Conservation (phyloP, 2,329 filamentous ascomycete species). For the Fusarium sambucinum region DNA sequence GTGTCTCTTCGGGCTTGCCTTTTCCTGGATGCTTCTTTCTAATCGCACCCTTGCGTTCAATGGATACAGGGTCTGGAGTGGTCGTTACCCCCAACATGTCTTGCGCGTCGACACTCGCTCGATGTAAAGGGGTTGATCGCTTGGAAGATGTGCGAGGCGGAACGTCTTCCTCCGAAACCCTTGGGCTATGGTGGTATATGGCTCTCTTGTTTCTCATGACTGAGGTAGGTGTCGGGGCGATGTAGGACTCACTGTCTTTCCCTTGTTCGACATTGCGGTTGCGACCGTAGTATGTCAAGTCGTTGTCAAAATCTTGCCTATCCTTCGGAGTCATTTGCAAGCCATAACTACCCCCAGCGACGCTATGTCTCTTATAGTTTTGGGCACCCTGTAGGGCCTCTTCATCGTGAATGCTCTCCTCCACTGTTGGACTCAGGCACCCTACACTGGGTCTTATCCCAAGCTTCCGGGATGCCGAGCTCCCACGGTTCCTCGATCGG, state of each 20-base stretch:
- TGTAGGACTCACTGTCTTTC: not conserved
- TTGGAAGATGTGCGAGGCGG: constrained; percentile 50
- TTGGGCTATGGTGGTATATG: constrained; percentile 17
- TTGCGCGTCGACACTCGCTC: constrained; percentile 5
- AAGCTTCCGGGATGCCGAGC: constrained; percentile 41
- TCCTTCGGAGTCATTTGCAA: not conserved
- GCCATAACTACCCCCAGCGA: not conserved
- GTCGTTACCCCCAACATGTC: not conserved
- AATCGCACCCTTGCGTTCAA: constrained; percentile 36
- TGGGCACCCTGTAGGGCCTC: not conserved
- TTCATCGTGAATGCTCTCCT: constrained; percentile 47
- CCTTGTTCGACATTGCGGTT: not conserved
- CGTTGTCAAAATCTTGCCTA: not conserved
- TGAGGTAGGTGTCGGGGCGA: not conserved
- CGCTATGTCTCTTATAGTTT: not conserved
- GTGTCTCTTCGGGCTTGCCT: not conserved
- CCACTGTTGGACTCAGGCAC: constrained; percentile 50
- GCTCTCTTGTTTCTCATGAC: not conserved
- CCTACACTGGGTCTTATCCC: constrained; percentile 41
- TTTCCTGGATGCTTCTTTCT: constrained; percentile 34
- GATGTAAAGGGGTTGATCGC: not conserved
- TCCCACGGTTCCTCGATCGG: constrained; percentile 40
- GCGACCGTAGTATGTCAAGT: not conserved
- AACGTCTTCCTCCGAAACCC: constrained; percentile 41
- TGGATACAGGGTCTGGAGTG: constrained; percentile 8